These are phyloP conservation scores for Pelagophyceae sp. DNA, from an alignment of 352 stramenopile species.

Conservation along the genomic window DNA sequence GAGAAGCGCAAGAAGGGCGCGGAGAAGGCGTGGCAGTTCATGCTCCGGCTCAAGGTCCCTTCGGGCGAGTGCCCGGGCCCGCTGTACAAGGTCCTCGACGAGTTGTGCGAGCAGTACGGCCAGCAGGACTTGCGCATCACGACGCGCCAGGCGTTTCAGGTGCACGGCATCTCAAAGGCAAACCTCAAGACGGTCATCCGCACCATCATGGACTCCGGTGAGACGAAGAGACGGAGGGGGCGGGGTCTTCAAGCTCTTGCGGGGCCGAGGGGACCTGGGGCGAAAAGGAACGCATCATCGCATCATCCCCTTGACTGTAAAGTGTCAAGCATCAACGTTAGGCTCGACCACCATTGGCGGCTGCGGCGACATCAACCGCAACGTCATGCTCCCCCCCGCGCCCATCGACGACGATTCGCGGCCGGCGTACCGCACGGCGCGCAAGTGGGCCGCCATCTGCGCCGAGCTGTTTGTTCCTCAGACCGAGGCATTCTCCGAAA, in stretches of 20 bases:
- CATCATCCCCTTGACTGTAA: too few relatives aligned
- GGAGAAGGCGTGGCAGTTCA: slow-evolving; percentile 68
- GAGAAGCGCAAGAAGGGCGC: slow-evolving; percentile 56
- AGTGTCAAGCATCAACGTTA: too few relatives aligned
- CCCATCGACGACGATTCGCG: slow-evolving; percentile 57
- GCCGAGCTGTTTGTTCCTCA: slow-evolving; percentile 83
- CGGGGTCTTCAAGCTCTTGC: too few relatives aligned
- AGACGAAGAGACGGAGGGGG: too few relatives aligned
- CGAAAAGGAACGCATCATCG: too few relatives aligned
- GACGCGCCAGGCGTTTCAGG: slow-evolving; percentile 86
- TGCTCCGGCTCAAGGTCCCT: slow-evolving; percentile 90
- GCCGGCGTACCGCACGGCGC: slow-evolving; percentile 73
- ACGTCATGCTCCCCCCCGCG: slow-evolving; percentile 85
- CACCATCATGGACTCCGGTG: slow-evolving; percentile 63
- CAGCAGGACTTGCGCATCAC: slow-evolving; percentile 88
- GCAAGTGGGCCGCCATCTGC: slow-evolving; percentile 68
- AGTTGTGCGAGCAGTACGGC: slow-evolving; percentile 78
- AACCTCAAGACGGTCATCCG: slow-evolving; percentile 88
- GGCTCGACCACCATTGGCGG: slow-evolving; percentile 87
- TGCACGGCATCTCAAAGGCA: slow-evolving; percentile 92
- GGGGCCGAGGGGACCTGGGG: too few relatives aligned
- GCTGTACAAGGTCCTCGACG: slow-evolving; percentile 84
- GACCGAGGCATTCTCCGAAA: slow-evolving; percentile 87
- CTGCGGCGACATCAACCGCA: slow-evolving; percentile 91
- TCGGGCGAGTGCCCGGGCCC: slow-evolving; percentile 80